These are phyloP conservation scores for Omphalotus guepiniiformis DNA, from an alignment of 768 basidiomycete species.

Conservation along the genomic window DNA sequence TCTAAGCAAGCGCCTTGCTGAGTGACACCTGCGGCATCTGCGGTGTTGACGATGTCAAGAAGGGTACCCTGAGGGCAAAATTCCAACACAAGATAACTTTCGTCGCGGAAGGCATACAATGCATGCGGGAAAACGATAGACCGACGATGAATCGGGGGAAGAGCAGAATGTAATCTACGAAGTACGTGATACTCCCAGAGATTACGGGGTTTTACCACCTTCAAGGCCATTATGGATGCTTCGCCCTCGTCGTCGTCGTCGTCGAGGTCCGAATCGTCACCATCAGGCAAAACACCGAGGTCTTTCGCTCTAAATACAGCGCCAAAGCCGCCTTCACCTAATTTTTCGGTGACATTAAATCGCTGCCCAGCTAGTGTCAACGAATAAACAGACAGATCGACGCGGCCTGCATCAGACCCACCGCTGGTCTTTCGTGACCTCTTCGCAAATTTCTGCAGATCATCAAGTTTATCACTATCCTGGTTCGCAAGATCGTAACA, in stretches of 20 bases:
- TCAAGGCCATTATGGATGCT: conserved; percentile 71
- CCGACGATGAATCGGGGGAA: conserved; percentile 53
- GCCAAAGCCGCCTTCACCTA: conserved; percentile 97
- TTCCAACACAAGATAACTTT: conserved; percentile 86
- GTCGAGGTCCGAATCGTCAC: conserved; percentile 48
- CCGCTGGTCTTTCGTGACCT: conserved; percentile 41
- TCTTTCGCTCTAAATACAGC: conserved; percentile 86
- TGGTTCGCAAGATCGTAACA: conserved; percentile 56
- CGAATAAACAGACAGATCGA: conserved; percentile 39
- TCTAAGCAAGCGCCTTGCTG: conserved; percentile 82
- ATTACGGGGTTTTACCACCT: conserved; percentile 85
- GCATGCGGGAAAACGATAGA: conserved; percentile 77
- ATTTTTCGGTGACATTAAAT: conserved; percentile 76
- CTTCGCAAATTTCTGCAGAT: conserved; percentile 69
- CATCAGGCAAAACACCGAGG: conserved; percentile 36
- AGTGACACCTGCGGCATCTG: conserved; percentile 66
- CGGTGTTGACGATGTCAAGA: conserved; percentile 87
- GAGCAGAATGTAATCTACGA: conserved; percentile 63
- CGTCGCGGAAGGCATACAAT: conserved; percentile 82
- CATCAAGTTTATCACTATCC: conserved; percentile 57
- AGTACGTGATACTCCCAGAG: conserved; percentile 93
- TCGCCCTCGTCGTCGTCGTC: conserved; percentile 55
- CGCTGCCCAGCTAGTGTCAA: conserved; percentile 59
- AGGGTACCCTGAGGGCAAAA: conserved; percentile 90
- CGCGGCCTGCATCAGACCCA: conserved; percentile 26